Base-by-base conservation (phyloP, 1,139 yeast species). In the Groenewaldozyma sp. region DNA sequence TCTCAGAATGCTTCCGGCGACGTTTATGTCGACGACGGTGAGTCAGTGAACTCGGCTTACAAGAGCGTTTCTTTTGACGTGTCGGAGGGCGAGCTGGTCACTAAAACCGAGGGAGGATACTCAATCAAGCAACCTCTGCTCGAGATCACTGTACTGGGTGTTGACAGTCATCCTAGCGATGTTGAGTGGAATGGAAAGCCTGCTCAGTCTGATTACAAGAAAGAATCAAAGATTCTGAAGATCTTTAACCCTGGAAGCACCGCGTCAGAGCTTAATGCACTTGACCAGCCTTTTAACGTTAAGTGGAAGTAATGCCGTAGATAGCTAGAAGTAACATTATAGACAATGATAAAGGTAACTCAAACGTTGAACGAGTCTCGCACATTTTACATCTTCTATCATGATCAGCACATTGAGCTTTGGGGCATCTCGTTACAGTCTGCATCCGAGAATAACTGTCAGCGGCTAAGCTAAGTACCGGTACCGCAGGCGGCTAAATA, bases 1-100 rank as follows among this genome's bases (percentile, higher is more conserved):
- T 21, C 42, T 11, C 42, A 43, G 24, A 20, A 35, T 7, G 52
- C 51, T 2, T 3, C 19, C 2, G 52, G 52, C 3, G 49, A 45
- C 6, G 39, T 48, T 10, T 48, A 45, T 27, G 29, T 46, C 6
- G 65, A 61, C 37, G 65, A 59, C 41, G 65, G 65, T 16, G 64
- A 57, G 41, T 34, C 37, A n/a, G 17, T 24, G 9, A 17, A 22
- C 10, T 22, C 26, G 10, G 11, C 10, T 22, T 7, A 7, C 26
- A 11, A 7, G 11, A 11, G 11, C 26, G 11, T 22, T 22, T 7
- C 7, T 7, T 22, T 22, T 22, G 11, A 7, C 26, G 26, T 22
- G 10, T 7, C 26, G 10, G 11, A 22, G 26, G 26, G 26, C 26
- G 11, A 22, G 10, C 7, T 7, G 11, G 11, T 22, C 26, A 7